phyloP scores from a whole-genome alignment of 805 yeast genomes.

The Saturnispora serradocipensis region DNA sequence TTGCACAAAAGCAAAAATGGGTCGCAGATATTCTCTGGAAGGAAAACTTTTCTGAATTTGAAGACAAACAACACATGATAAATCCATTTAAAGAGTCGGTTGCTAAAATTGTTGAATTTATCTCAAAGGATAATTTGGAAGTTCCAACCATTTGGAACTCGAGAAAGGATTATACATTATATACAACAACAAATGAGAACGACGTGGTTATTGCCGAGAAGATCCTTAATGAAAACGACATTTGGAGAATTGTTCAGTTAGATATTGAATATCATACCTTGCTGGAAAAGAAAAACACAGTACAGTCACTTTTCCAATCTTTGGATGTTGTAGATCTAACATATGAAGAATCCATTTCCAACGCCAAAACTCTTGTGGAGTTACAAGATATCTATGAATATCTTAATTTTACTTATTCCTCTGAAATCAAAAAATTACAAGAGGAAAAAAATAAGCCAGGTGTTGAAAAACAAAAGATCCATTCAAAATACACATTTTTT shows the following conservation, averaged over 20 bases:
- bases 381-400: conserved; percentile 83
- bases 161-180: conserved; percentile 78
- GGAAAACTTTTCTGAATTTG: conserved; percentile 43
- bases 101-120: conserved; percentile 56
- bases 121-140: conserved; percentile 72
- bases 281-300: conserved; percentile 55
- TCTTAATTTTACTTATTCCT: conserved; percentile 63
- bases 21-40: conserved; percentile 52
- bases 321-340: conserved; percentile 51
- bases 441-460: conserved; percentile 10
- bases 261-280: conserved; percentile 86
- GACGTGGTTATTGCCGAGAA: conserved; percentile 40
- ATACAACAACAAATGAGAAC: conserved; percentile 33
- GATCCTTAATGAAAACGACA: conserved; percentile 66
- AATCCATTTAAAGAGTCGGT: conserved; percentile 62
- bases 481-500: conserved; percentile 50
- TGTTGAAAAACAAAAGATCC: conserved; percentile 30
- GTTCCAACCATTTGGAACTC: conserved; percentile 95
- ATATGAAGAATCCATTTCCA: conserved; percentile 42
- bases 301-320: conserved; percentile 45
- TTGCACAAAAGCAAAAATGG: conserved; percentile 71
- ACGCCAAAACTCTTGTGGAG: conserved; percentile 60
- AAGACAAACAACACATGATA: conserved; percentile 25
- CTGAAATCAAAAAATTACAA: conserved; percentile 40
- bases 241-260: conserved; percentile 83